Evolutionary conservation across 2,329 filamentous ascomycete species (phyloP).

Genomic region (Leptodontidium sp.): DNA sequence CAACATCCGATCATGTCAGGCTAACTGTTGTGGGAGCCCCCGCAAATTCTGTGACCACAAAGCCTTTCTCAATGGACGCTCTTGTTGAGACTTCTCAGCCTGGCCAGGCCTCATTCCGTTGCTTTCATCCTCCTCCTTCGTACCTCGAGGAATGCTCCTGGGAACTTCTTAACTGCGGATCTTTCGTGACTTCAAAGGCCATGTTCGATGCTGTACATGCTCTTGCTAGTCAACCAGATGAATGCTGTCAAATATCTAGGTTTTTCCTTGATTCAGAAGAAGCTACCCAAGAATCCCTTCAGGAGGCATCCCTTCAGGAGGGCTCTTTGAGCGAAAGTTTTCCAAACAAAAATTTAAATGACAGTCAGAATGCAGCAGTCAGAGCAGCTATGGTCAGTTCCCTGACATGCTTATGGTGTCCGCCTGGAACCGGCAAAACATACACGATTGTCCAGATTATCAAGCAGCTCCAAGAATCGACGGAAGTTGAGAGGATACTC

Average conservation of each 20-base stretch:
- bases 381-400: conserved; percentile 13
- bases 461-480: conserved; percentile 18
- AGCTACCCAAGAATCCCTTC: not conserved
- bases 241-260: conserved; percentile 12
- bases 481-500: conserved; percentile 16
- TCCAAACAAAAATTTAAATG: not conserved
- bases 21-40: conserved; percentile 18
- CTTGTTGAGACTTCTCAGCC: conserved; percentile 13
- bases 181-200: conserved; percentile 27
- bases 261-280: not conserved
- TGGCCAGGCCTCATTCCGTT: conserved; percentile 19
- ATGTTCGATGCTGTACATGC: conserved; percentile 25
- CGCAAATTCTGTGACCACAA: not conserved
- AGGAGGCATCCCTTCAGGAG: not conserved
- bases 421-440: conserved; percentile 25
- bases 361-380: conserved; percentile 23
- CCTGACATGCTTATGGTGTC: conserved; percentile 24
- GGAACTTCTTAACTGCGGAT: conserved; percentile 24
- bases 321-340: not conserved
- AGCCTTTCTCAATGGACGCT: conserved; percentile 20
- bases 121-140: conserved; percentile 22
- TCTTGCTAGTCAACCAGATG: not conserved
- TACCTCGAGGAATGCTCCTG: conserved; percentile 24
- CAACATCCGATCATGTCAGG: conserved; percentile 22
- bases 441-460: conserved; percentile 28